Percentiles rank a stretch among this genome's conserved stretches.
phyloP scores from a whole-genome alignment of 345 rosid species.

The Citrus unshiu region DNA sequence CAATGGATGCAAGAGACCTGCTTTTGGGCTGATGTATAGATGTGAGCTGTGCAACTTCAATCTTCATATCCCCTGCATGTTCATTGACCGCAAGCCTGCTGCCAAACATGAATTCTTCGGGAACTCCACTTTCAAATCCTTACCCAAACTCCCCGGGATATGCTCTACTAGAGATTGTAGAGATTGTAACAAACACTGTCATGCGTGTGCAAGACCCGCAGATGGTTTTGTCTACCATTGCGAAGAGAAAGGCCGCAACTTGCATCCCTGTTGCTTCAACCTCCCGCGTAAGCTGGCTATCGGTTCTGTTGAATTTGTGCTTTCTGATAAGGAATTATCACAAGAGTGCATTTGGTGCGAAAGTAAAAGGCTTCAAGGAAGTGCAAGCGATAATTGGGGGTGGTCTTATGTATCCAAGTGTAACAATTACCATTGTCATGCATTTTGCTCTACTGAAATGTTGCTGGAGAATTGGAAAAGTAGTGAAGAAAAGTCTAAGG shows the following conservation, averaged over 20 bases:
- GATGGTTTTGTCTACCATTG: conserved; percentile 2
- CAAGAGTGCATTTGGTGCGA: background rate
- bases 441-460: background rate
- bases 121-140: background rate
- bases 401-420: conserved; percentile 6
- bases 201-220: background rate
- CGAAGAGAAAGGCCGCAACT: background rate
- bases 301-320: background rate
- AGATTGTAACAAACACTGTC: background rate
- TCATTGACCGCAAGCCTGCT: background rate
- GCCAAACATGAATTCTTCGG: background rate
- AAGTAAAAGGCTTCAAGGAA: background rate
- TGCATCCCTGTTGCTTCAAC: conserved; percentile 9
- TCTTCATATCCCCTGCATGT: background rate
- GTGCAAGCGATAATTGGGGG: background rate
- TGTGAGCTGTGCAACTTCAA: conserved; percentile 6
- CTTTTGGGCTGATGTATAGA: background rate
- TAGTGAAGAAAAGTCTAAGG: background rate
- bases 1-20: background rate
- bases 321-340: background rate
- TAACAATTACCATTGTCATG: background rate
- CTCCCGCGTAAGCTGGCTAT: background rate
- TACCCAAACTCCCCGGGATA: background rate
- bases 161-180: background rate
- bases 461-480: background rate